phyloP scores from a whole-genome alignment of 2,329 filamentous ascomycete species.

The Blastomyces silverae region DNA sequence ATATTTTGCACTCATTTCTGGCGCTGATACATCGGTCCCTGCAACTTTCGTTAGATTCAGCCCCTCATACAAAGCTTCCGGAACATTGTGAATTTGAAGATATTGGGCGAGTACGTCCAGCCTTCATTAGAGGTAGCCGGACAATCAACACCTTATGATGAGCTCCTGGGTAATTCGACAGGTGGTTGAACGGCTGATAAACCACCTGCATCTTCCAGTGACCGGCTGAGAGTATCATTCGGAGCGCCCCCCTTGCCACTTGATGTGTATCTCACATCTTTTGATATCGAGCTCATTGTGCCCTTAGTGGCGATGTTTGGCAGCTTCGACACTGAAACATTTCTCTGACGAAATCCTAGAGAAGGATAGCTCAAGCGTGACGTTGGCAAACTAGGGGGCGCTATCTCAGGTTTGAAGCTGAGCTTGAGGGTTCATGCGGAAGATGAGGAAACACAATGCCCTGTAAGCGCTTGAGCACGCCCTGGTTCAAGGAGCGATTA shows the following conservation, averaged over 20 bases:
- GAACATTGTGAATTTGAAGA: too few relatives aligned
- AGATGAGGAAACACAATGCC: neutral
- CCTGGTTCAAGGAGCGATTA: neutral
- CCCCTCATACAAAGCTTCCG: neutral
- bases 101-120: too few relatives aligned
- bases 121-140: too few relatives aligned
- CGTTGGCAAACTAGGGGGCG: neutral
- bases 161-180: neutral
- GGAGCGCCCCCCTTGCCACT: slow-evolving; percentile 10
- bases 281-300: neutral
- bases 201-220: too few relatives aligned
- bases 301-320: neutral
- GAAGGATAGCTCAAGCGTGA: neutral
- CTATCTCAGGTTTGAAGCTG: neutral
- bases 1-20: neutral
- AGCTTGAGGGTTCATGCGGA: neutral
- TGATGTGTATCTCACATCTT: neutral
- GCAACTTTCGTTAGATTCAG: neutral
- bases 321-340: neutral
- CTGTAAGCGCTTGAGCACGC: neutral
- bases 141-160: neutral
- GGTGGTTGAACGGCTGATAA: too few relatives aligned
- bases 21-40: neutral
- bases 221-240: slow-evolving; percentile 9
- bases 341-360: neutral